These are phyloP conservation scores for Phaseolus coccineus DNA, from an alignment of 331 rosid species.

Conservation along the genomic window DNA sequence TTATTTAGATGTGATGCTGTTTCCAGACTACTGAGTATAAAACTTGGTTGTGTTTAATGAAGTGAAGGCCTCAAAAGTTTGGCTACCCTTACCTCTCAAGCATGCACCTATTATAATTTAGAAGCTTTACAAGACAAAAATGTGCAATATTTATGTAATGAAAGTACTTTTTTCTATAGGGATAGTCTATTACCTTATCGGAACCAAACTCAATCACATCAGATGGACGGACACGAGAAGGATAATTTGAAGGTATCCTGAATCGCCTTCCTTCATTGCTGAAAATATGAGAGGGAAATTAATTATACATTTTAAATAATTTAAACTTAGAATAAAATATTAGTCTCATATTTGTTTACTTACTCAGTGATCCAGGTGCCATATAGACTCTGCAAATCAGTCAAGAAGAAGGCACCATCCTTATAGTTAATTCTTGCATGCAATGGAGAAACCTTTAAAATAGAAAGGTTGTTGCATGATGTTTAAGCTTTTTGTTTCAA, in stretches of 20 bases:
- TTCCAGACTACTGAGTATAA: background rate
- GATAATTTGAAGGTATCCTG: constrained; percentile 62
- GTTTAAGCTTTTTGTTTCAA: constrained; percentile 10
- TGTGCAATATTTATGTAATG: background rate
- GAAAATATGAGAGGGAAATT: constrained; percentile 39
- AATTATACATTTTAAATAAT: background rate
- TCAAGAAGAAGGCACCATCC: constrained; percentile 83
- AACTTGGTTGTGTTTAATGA: background rate
- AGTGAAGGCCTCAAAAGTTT: background rate
- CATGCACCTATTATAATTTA: background rate
- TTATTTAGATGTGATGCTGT: background rate
- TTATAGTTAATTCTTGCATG: constrained; percentile 78
- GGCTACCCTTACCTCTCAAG: background rate
- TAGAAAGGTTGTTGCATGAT: constrained; percentile 21
- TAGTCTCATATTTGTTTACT: constrained; percentile 50
- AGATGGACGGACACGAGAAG: constrained; percentile 72
- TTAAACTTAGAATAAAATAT: background rate
- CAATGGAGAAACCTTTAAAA: constrained; percentile 69
- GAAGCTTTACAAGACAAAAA: background rate
- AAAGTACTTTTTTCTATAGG: background rate
- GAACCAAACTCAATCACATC: constrained; percentile 83
- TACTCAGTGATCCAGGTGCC: constrained; percentile 93
- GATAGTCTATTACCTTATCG: constrained; percentile 61
- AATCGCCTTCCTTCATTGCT: constrained; percentile 75
- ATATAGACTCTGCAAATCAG: constrained; percentile 74